These are phyloP conservation scores for Exidia glandulosa DNA, from an alignment of 768 basidiomycete species.

Conservation along the genomic window DNA sequence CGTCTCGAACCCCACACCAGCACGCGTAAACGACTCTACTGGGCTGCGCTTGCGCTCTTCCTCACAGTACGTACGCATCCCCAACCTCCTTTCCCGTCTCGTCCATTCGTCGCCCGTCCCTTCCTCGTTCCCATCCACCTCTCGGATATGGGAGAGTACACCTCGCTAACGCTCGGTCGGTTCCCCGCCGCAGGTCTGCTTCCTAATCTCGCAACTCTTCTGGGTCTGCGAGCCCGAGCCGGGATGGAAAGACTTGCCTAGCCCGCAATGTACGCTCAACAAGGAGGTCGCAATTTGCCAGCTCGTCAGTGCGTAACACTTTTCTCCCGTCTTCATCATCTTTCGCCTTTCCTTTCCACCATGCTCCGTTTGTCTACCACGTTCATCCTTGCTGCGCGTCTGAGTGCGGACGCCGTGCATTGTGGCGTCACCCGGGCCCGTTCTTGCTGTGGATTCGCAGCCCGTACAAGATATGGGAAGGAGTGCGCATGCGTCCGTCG, in stretches of 20 bases:
- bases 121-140: slow-evolving; percentile 44
- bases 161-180: slow-evolving; percentile 7
- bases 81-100: slow-evolving; percentile 44
- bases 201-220: slow-evolving; percentile 34
- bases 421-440: too few relatives aligned
- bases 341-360: slow-evolving; percentile 3
- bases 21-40: slow-evolving; percentile 5
- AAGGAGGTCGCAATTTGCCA: slow-evolving; percentile 41
- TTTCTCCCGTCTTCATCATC: neutral
- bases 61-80: slow-evolving; percentile 20
- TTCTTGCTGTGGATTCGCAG: too few relatives aligned
- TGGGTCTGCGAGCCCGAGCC: slow-evolving; percentile 31
- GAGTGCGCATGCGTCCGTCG: too few relatives aligned
- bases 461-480: too few relatives aligned
- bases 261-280: slow-evolving; percentile 33
- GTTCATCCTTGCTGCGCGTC: too few relatives aligned
- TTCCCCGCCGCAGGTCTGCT: slow-evolving; percentile 9
- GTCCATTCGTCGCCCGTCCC: slow-evolving; percentile 40
- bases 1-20: slow-evolving; percentile 34
- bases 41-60: slow-evolving; percentile 10
- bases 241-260: slow-evolving; percentile 26
- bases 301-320: slow-evolving; percentile 32
- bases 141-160: too few relatives aligned
- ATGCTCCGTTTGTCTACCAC: too few relatives aligned
- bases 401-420: too few relatives aligned